Evolutionary conservation across 2,329 filamentous ascomycete species (phyloP).

Genomic region (Xylaria sp.): DNA sequence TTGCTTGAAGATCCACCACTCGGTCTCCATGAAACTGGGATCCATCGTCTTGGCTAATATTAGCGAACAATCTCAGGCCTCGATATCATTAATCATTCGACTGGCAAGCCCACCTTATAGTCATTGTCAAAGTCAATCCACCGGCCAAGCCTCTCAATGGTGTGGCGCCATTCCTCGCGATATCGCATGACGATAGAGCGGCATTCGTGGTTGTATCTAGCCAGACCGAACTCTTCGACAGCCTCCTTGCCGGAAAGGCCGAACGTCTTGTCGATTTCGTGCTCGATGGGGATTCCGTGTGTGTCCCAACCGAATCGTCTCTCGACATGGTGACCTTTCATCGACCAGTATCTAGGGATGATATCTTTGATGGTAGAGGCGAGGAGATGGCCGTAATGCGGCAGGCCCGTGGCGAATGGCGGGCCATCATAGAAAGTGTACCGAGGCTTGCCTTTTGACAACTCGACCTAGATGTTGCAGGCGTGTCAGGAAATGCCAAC

Average conservation of each 20-base stretch:
- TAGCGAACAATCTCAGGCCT: slow-evolving; percentile 26
- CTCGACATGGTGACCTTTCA: slow-evolving; percentile 94
- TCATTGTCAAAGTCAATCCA: slow-evolving; percentile 99
- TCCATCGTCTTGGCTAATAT: slow-evolving; percentile 75
- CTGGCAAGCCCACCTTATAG: slow-evolving; percentile 71
- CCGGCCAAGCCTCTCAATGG: slow-evolving; percentile 84
- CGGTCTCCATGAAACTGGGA: slow-evolving; percentile 90
- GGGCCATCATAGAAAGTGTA: slow-evolving; percentile 97
- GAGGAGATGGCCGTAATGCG: slow-evolving; percentile 75
- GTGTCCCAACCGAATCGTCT: slow-evolving; percentile 95
- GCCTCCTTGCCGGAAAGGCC: slow-evolving; percentile 87
- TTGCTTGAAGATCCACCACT: slow-evolving; percentile 97
- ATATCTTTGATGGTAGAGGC: slow-evolving; percentile 97
- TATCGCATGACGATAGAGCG: slow-evolving; percentile 93
- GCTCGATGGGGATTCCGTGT: slow-evolving; percentile 92
- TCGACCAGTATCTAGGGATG: slow-evolving; percentile 94
- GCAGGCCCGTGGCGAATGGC: slow-evolving; percentile 74
- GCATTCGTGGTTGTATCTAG: slow-evolving; percentile 90
- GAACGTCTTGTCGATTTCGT: slow-evolving; percentile 96
- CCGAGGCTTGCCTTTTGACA: slow-evolving; percentile 79
- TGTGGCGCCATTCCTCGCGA: slow-evolving; percentile 83
- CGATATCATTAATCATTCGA: neutral
- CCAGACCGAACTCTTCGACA: slow-evolving; percentile 84
- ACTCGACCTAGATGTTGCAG: slow-evolving; percentile 61
- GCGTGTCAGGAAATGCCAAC: slow-evolving; percentile 24